These are phyloP conservation scores for Xanthoceras sorbifolium DNA, from an alignment of 345 rosid species.

Conservation along the genomic window DNA sequence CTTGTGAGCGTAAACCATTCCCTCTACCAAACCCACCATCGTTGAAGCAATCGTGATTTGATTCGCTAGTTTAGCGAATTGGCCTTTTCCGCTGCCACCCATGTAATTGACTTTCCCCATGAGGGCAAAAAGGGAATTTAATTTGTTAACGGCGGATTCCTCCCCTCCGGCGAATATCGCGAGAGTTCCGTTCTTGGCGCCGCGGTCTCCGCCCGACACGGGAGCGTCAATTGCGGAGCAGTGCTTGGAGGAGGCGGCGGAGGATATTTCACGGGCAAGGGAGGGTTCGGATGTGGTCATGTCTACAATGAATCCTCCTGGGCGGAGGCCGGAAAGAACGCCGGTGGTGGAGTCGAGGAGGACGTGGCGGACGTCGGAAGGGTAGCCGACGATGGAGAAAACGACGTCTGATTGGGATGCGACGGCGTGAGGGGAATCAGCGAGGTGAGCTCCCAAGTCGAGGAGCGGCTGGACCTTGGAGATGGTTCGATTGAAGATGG, in stretches of 20 bases:
- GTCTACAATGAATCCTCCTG: constrained; percentile 80
- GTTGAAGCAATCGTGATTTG: constrained; percentile 81
- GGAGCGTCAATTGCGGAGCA: constrained; percentile 84
- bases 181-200: constrained; percentile 67
- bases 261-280: constrained; percentile 69
- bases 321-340: constrained; percentile 70
- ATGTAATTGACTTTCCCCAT: constrained; percentile 81
- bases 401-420: constrained; percentile 82
- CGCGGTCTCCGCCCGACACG: constrained; percentile 74
- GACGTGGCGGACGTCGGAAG: constrained; percentile 85
- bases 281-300: constrained; percentile 98
- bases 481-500: constrained; percentile 84
- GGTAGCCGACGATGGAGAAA: constrained; percentile 92
- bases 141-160: constrained; percentile 37
- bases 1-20: constrained; percentile 71
- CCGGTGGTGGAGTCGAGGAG: constrained; percentile 71
- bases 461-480: constrained; percentile 80
- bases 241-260: constrained; percentile 50
- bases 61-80: constrained; percentile 75
- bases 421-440: constrained; percentile 59
- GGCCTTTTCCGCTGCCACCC: constrained; percentile 83
- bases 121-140: constrained; percentile 59
- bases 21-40: constrained; percentile 85
- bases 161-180: constrained; percentile 87
- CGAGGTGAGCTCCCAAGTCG: constrained; percentile 71